phyloP scores from a whole-genome alignment of 345 rosid genomes.

The Pugionium cornutum region DNA sequence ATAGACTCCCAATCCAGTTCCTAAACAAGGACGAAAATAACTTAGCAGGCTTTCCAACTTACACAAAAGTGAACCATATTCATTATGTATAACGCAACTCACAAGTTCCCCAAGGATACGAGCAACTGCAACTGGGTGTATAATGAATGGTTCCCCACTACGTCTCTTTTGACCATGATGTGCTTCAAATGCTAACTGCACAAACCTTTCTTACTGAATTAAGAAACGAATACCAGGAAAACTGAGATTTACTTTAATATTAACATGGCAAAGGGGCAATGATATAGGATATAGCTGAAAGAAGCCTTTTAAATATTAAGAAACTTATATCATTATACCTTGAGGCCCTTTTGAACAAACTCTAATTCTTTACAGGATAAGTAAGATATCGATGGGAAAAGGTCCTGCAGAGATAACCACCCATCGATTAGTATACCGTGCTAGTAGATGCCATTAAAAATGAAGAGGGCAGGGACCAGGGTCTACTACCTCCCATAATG shows the following conservation, averaged over 20 bases:
- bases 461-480: conserved; percentile 24
- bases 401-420: conserved; percentile 34
- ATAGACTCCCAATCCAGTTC: conserved; percentile 98
- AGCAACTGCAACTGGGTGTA: conserved; percentile 99
- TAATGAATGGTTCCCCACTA: conserved; percentile 97
- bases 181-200: conserved; percentile 94
- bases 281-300: conserved; percentile 21
- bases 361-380: conserved; percentile 81
- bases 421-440: not conserved
- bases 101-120: conserved; percentile 96
- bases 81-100: conserved; percentile 43
- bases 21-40: conserved; percentile 44
- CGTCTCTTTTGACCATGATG: conserved; percentile 96
- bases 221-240: conserved; percentile 29
- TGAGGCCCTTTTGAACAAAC: conserved; percentile 73
- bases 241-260: conserved; percentile 11
- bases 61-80: conserved; percentile 15
- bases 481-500: conserved; percentile 85
- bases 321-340: conserved; percentile 52
- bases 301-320: conserved; percentile 10
- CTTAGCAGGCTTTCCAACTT: conserved; percentile 32
- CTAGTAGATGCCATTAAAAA: conserved; percentile 12
- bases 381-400: conserved; percentile 69
- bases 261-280: conserved; percentile 1
- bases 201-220: conserved; percentile 39